These are phyloP conservation scores for Epithemia pelagica DNA, from an alignment of 108 stramenopile genomes.

Conservation along the genomic window DNA sequence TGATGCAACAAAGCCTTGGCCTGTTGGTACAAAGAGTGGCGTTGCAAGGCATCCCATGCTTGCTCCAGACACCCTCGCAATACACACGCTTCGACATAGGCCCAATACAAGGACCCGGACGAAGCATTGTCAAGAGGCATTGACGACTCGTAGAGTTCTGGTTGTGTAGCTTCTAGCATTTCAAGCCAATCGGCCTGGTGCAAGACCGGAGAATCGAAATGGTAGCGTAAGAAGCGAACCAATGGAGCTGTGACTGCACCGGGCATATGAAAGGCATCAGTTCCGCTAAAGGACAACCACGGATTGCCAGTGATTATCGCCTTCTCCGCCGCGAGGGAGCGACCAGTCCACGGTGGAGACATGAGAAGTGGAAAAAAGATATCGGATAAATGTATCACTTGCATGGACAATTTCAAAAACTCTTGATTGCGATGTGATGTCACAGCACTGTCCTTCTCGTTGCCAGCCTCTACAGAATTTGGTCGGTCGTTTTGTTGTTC, in stretches of 20 bases:
- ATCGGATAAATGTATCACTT: conserved; percentile 58
- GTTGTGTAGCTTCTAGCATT: conserved; percentile 37
- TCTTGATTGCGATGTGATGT: conserved; percentile 39
- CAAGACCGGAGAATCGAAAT: conserved; percentile 17
- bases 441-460: no score
- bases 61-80: conserved; percentile 47
- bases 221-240: conserved; percentile 59
- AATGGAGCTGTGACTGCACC: conserved; percentile 74
- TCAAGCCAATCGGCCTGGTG: conserved; percentile 8
- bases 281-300: conserved; percentile 14
- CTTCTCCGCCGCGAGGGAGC: background rate
- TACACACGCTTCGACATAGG: conserved; percentile 32
- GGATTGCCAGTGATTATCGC: background rate
- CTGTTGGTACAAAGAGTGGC: conserved; percentile 51
- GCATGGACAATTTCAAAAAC: conserved; percentile 41
- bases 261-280: conserved; percentile 23
- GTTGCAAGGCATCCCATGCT: conserved; percentile 61
- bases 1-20: conserved; percentile 3
- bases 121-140: background rate
- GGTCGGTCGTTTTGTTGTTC: conserved; percentile 18
- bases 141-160: conserved; percentile 38
- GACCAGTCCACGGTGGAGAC: background rate
- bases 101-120: conserved; percentile 41
- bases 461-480: conserved; percentile 5
- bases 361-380: conserved; percentile 29